Evolutionary conservation across 345 rosid genomes (phyloP).

Genomic region (Melastoma malabathricum): DNA sequence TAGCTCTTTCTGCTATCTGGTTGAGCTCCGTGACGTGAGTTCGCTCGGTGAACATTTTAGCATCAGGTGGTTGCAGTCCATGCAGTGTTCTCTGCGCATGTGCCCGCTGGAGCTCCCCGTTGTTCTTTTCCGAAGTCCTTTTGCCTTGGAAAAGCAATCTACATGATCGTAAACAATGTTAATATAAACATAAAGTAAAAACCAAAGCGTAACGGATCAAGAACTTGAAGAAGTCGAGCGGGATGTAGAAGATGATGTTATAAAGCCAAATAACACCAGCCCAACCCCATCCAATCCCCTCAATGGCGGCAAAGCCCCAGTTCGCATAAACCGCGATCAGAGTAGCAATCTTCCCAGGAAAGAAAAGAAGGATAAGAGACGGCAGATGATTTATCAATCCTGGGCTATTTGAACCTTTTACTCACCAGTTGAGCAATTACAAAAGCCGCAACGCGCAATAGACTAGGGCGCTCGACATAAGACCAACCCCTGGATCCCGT

Average conservation of each 20-base stretch:
- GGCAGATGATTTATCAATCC: not conserved
- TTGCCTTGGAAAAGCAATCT: constrained; percentile 95
- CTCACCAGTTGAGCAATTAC: constrained; percentile 85
- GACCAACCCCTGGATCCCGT: constrained; percentile 96
- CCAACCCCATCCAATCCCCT: constrained; percentile 99
- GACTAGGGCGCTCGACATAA: constrained; percentile 82
- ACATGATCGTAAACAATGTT: constrained; percentile 8
- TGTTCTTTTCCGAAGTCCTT: constrained; percentile 95
- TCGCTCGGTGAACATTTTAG: constrained; percentile 82
- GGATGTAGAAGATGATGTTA: constrained; percentile 71
- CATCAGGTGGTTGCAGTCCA: constrained; percentile 85
- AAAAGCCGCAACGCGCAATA: constrained; percentile 62
- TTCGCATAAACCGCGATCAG: constrained; percentile 90
- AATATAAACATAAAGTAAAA: not conserved
- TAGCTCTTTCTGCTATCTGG: constrained; percentile 95
- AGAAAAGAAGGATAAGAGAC: not conserved
- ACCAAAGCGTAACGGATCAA: constrained; percentile 54
- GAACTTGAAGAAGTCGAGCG: constrained; percentile 89
- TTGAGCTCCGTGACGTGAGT: constrained; percentile 74
- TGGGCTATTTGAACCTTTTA: not conserved
- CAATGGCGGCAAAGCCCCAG: constrained; percentile 94
- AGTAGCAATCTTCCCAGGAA: constrained; percentile 64
- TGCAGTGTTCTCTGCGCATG: constrained; percentile 97
- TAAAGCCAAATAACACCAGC: constrained; percentile 98
- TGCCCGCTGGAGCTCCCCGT: constrained; percentile 97